Base-by-base conservation (phyloP, 108 stramenopile genomes). In the Cyclotella sp. region DNA sequence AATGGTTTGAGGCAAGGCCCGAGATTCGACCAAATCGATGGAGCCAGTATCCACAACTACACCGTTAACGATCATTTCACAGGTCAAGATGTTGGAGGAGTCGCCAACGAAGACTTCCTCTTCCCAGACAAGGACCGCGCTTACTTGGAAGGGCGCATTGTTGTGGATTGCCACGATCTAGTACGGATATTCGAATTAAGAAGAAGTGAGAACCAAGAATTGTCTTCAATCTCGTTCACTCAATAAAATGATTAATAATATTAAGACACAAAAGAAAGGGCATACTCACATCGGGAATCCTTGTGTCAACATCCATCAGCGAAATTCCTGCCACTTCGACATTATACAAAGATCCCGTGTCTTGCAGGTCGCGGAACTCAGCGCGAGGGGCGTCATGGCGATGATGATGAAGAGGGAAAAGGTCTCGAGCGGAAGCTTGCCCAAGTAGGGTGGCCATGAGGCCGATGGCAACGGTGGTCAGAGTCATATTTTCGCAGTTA, bases 101-200 rank as follows among this genome's bases (percentile, higher is more conserved):
- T 49, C 27, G 1, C n/a, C 66, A 29, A 47, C 30, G 58, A 39
- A 68, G 58, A 68, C 28, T 14, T 76, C 58, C 26, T 54, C 58
- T 14, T 15, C 75, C 75, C 75, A 76, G 7, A 22, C 28, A 0
- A 76, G 58, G 0, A 34, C 14, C 11, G 75, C 75, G 10, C 46
- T 16, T 9, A 76, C 75, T 24, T 58, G 43, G 59, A 76, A 76
- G 59, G 44, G 27, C 12, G 24, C 42, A 21, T 40, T 24, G 41
- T 66, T 66, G 55, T 75, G 74, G 57, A 75, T 55, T 0, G 64
- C 51, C n/a, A 58, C 52, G 42, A 75, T 75, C 24, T 66, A 45
- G 0, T 34, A 34, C 34, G 6, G 2, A 34, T 5, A 34, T 34
- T 34, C 34, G 34, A 34, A 6, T 34, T 34, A n/a, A n/a, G n/a